phyloP scores from a whole-genome alignment of 345 rosid genomes.

The Hirschfeldia incana region DNA sequence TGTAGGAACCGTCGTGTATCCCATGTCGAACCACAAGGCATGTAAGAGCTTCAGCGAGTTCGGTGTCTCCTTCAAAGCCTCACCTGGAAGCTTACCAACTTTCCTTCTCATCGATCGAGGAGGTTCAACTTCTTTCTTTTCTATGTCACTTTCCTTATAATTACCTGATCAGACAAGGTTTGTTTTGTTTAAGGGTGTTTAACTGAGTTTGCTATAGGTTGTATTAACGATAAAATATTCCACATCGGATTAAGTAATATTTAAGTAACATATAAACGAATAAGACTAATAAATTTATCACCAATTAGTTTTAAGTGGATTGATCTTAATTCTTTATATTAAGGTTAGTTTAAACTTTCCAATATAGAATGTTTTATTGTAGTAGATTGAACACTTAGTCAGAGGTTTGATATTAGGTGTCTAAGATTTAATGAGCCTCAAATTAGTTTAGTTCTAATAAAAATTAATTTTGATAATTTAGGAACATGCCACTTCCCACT shows the following conservation, averaged over 20 bases:
- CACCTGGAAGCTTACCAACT: slow-evolving; percentile 15
- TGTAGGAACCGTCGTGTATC: slow-evolving; percentile 6
- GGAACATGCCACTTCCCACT: too few relatives aligned
- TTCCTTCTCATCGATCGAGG: slow-evolving; percentile 21
- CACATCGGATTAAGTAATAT: too few relatives aligned
- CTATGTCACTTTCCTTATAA: not conserved
- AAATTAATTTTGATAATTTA: too few relatives aligned
- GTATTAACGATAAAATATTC: too few relatives aligned
- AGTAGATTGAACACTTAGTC: not conserved
- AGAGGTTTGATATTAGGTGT: not conserved
- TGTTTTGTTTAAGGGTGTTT: not conserved
- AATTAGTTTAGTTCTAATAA: too few relatives aligned
- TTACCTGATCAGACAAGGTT: not conserved
- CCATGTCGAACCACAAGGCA: slow-evolving; percentile 2
- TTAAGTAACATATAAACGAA: too few relatives aligned
- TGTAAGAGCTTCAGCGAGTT: slow-evolving; percentile 16
- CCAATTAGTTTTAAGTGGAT: too few relatives aligned
- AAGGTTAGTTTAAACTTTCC: too few relatives aligned
- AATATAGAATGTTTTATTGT: too few relatives aligned
- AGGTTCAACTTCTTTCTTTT: not conserved
- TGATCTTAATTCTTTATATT: too few relatives aligned
- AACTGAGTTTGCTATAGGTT: not conserved
- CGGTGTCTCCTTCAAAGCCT: slow-evolving; percentile 6
- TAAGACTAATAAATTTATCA: too few relatives aligned
- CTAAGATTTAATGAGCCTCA: not conserved